A percentile compares a stretch with the other conserved stretches of the same genome.
These are phyloP conservation scores for Cryptococcus sp. DNA, from an alignment of 1,284 basidiomycete species.

Conservation along the genomic window DNA sequence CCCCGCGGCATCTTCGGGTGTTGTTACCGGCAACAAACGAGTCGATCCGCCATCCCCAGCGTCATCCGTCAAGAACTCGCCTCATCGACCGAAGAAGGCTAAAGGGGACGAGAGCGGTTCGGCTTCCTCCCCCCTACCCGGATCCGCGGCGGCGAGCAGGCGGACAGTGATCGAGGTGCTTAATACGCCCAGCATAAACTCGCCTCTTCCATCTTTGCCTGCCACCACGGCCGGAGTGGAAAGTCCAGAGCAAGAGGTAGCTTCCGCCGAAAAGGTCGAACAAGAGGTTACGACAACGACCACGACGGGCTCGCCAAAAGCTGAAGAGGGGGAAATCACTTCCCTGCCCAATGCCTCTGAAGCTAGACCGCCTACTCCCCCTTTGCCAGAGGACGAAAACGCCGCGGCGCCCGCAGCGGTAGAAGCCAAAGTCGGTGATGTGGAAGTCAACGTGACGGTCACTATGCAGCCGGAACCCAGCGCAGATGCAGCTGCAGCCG, in stretches of 20 bases:
- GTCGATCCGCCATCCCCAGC: slow-evolving; percentile 35
- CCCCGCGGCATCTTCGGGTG: slow-evolving; percentile 12
- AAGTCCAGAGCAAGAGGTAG: not conserved
- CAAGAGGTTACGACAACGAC: not conserved
- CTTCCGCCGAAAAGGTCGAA: not conserved
- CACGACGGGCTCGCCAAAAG: not conserved
- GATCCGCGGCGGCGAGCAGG: slow-evolving; percentile 9
- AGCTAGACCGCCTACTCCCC: not conserved
- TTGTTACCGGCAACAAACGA: slow-evolving; percentile 28
- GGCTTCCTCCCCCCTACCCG: not conserved
- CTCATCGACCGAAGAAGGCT: slow-evolving; percentile 27
- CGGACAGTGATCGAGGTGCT: slow-evolving; percentile 49
- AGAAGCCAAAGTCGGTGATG: too few species aligned
- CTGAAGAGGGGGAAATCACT: too few species aligned
- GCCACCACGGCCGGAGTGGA: not conserved
- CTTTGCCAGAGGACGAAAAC: not conserved
- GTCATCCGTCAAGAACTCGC: slow-evolving; percentile 12
- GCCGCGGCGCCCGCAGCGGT: too few species aligned
- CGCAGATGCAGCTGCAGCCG: not conserved
- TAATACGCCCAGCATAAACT: slow-evolving; percentile 37
- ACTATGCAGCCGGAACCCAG: not conserved
- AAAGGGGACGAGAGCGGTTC: slow-evolving; percentile 26
- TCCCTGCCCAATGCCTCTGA: too few species aligned
- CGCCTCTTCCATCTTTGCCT: slow-evolving; percentile 19
- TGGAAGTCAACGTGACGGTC: not conserved